Base-by-base conservation (phyloP, 2,329 filamentous ascomycete genomes). In the Stagonosporopsis vannaccii region DNA sequence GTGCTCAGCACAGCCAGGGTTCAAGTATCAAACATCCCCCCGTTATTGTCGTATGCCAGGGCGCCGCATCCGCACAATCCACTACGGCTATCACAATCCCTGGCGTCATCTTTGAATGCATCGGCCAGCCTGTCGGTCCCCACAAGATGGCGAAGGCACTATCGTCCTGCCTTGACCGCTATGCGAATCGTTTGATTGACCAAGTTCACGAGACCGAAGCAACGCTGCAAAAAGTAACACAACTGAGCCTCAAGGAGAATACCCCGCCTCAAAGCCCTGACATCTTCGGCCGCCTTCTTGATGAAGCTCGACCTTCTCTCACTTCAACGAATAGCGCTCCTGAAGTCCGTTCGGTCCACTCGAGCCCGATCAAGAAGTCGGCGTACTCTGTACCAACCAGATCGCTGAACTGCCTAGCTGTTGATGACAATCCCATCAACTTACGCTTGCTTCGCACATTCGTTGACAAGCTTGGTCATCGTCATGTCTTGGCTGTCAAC, bases 401-500 rank as follows among this genome's bases (percentile, higher is more conserved):
- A 4, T 57, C 69, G 1, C 52, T 75, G 13, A 66, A 72, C 36
- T 71, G 75, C 32, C 65, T 78, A 12, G 71, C 73, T 9, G 75
- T 77, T 3, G 75, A 78, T 35, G 75, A 78, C 60, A 78, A 78
- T 30, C 69, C 73, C 0, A 76, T 78, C 64, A 78, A 77, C 48
- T 69, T 77, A 4, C 69, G 68, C 0, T 66, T 78, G 2, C 64
- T 78, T 1, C 67, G 65, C 0, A 75, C 72, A 2, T 75, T 77
- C 33, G 64, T 76, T 20, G 63, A 72, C 28, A 76, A 75, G 51
- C 62, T 75, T 1, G 65, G 66, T 5, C 73, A 75, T 45, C 59
- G 61, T 2, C 70, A 75, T 50, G 60, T 63, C 3, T 70, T 75
- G 8, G 74, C 74, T 1, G 65, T 62, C 35, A 71, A 77, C 25